These are phyloP conservation scores for Pelargonium myrrhifolium DNA, from an alignment of 441 rosid genomes.

Conservation along the genomic window DNA sequence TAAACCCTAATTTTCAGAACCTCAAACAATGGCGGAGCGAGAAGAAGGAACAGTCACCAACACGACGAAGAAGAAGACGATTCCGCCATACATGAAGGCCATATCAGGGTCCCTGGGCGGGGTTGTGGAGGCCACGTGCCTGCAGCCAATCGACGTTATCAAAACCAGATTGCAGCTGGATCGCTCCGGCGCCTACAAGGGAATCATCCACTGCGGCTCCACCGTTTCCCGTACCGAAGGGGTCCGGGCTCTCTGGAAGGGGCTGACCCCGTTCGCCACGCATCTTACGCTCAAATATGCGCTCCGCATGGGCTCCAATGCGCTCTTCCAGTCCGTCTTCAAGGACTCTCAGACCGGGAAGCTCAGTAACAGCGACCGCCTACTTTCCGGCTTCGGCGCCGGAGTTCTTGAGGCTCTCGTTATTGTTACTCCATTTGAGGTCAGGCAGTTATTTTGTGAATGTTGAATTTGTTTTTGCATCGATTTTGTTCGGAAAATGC, in stretches of 20 bases:
- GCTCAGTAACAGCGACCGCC: conserved; percentile 46
- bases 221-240: conserved; percentile 66
- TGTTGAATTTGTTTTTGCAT: too few relatives aligned
- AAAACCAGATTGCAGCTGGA: conserved; percentile 90
- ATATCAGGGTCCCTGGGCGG: conserved; percentile 86
- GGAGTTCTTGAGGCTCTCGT: conserved; percentile 90
- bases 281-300: conserved; percentile 83
- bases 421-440: conserved; percentile 93
- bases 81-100: conserved; percentile 85
- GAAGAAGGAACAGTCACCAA: neutral
- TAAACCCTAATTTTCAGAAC: neutral
- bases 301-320: conserved; percentile 91
- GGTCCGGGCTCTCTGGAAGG: conserved; percentile 88
- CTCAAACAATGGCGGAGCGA: neutral
- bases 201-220: conserved; percentile 73
- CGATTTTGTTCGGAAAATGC: too few relatives aligned
- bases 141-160: conserved; percentile 95
- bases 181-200: conserved; percentile 51
- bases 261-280: conserved; percentile 86
- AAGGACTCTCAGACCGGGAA: conserved; percentile 74
- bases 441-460: conserved; percentile 9
- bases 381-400: conserved; percentile 84
- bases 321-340: conserved; percentile 59
- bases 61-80: conserved; percentile 23
- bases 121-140: conserved; percentile 70